Evolutionary conservation across 129 eudicot species (phyloP).

Genomic region (Flaveria linearis): DNA sequence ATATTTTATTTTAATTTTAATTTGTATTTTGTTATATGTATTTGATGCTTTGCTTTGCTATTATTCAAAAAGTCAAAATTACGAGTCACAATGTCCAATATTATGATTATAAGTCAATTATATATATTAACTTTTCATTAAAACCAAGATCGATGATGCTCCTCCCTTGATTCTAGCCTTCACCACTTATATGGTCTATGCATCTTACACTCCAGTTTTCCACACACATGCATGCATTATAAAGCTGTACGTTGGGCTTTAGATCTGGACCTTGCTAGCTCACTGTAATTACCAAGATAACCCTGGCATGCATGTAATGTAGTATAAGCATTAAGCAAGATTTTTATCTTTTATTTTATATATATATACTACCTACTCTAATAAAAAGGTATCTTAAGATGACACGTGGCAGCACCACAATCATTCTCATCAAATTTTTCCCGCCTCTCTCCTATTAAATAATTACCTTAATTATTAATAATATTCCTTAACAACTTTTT

Average conservation of each 20-base stretch:
- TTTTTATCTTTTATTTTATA: too few relatives aligned
- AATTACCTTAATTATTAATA: too few relatives aligned
- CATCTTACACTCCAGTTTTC: slow-evolving; percentile 30
- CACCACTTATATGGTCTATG: slow-evolving; percentile 25
- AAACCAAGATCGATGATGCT: slow-evolving; percentile 46
- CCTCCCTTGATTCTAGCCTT: slow-evolving; percentile 52
- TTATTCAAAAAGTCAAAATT: slow-evolving; percentile 25
- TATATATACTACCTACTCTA: too few relatives aligned
- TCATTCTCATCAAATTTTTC: too few relatives aligned
- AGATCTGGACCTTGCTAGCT: slow-evolving; percentile 21
- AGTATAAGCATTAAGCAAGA: too few relatives aligned
- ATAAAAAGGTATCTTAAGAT: too few relatives aligned
- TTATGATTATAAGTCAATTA: slow-evolving; percentile 12
- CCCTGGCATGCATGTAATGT: not conserved
- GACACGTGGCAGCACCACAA: too few relatives aligned
- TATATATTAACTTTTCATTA: slow-evolving; percentile 40
- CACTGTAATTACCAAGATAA: slow-evolving; percentile 18
- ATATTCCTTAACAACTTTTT: too few relatives aligned
- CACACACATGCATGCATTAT: slow-evolving; percentile 37
- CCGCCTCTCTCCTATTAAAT: too few relatives aligned
- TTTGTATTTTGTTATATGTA: slow-evolving; percentile 28
- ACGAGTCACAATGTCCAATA: slow-evolving; percentile 31
- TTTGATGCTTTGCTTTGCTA: slow-evolving; percentile 35
- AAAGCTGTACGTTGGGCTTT: slow-evolving; percentile 35
- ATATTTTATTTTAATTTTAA: slow-evolving; percentile 6